These are phyloP conservation scores for Halenospora varia DNA, from an alignment of 495 filamentous ascomycete genomes.

Conservation along the genomic window DNA sequence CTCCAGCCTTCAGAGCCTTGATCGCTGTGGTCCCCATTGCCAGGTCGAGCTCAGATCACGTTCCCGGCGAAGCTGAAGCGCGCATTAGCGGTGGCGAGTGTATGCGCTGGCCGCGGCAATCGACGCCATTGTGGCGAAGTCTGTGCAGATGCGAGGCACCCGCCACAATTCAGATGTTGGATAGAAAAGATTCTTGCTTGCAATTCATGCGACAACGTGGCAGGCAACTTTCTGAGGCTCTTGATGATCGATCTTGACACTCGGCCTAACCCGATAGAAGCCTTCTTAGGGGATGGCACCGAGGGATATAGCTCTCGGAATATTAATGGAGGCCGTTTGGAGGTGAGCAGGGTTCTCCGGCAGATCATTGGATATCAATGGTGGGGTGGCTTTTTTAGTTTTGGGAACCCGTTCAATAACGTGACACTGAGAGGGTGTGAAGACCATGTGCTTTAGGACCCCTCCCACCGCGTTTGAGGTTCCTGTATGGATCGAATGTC, in stretches of 20 bases:
- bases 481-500: not conserved
- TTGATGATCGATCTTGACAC: conserved; percentile 1
- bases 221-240: conserved; percentile 4
- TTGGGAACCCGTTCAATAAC: conserved; percentile 16
- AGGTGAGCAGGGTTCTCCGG: conserved; percentile 14
- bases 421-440: conserved; percentile 21
- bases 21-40: not conserved
- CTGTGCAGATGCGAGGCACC: conserved; percentile 12
- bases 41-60: conserved; percentile 3
- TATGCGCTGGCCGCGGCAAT: conserved; percentile 16
- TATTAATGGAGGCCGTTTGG: not conserved
- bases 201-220: conserved; percentile 22
- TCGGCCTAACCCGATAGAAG: conserved; percentile 1
- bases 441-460: not conserved
- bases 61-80: conserved; percentile 23
- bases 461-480: not conserved
- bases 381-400: not conserved
- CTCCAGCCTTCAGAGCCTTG: not conserved
- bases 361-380: conserved; percentile 15
- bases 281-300: not conserved
- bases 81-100: conserved; percentile 19
- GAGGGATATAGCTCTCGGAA: not conserved
- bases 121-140: conserved; percentile 19
- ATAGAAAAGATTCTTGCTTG: not conserved
- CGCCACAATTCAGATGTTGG: conserved; percentile 20